These are phyloP conservation scores for Colletotrichum karsti DNA, from an alignment of 2,329 filamentous ascomycete species.

Conservation along the genomic window DNA sequence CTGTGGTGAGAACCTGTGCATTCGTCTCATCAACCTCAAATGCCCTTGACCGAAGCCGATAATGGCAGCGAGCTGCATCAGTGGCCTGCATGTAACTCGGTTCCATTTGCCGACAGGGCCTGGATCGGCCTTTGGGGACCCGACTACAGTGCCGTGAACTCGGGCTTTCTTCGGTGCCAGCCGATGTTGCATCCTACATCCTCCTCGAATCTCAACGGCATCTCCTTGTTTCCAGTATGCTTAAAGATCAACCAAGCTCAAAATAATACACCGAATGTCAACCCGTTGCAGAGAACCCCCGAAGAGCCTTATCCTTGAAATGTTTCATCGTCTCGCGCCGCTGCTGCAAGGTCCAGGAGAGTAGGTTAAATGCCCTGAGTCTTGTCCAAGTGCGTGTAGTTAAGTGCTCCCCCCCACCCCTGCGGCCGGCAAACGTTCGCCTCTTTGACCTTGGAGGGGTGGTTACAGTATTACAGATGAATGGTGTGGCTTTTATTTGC, in stretches of 20 bases:
- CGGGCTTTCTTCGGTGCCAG: background rate
- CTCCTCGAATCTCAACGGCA: background rate
- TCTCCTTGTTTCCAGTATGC: background rate
- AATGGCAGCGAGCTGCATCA: background rate
- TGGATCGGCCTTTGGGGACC: background rate
- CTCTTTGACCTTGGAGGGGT: too few relatives aligned
- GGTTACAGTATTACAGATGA: too few relatives aligned
- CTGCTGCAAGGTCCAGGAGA: background rate
- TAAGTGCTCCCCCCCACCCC: background rate
- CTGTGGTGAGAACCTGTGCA: too few relatives aligned
- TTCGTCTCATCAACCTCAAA: too few relatives aligned
- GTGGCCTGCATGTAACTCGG: background rate
- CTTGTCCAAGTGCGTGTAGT: background rate
- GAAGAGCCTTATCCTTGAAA: slow-evolving; percentile 6
- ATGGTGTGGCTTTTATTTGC: background rate
- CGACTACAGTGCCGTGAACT: background rate
- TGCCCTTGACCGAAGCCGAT: background rate
- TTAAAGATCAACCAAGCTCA: background rate
- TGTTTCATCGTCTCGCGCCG: slow-evolving; percentile 1
- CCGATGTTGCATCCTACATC: background rate
- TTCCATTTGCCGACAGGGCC: background rate
- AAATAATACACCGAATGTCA: background rate
- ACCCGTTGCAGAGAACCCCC: background rate
- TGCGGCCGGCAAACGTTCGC: background rate
- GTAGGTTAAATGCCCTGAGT: background rate